Conservation (phyloP, 768 basidiomycete genomes). For the Lactarius quietus region DNA sequence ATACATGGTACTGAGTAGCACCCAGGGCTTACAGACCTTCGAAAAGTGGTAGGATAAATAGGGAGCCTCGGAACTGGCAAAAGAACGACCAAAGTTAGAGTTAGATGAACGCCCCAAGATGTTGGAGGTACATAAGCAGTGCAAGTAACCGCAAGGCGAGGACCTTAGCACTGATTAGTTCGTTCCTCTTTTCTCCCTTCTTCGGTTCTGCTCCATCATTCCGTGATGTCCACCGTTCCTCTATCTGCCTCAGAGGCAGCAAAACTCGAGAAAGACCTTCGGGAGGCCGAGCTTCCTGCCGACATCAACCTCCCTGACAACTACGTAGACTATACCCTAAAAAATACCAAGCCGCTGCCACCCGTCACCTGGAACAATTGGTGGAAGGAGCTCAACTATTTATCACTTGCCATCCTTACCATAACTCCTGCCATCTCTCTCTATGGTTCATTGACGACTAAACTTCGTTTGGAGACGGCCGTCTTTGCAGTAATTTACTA, state of each 20-base stretch:
- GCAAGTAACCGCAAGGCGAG: neutral
- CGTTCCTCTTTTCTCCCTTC: slow-evolving; percentile 8
- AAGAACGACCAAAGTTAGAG: neutral
- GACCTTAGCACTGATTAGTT: neutral
- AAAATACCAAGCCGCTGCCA: slow-evolving; percentile 46
- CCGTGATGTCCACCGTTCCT: slow-evolving; percentile 33
- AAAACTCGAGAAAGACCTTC: slow-evolving; percentile 26
- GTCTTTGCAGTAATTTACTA: slow-evolving; percentile 67
- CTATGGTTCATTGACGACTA: slow-evolving; percentile 64
- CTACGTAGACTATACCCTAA: slow-evolving; percentile 53
- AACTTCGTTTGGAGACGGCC: slow-evolving; percentile 68
- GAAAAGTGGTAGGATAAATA: neutral
- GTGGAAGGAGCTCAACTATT: slow-evolving; percentile 66
- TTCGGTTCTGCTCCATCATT: slow-evolving; percentile 23
- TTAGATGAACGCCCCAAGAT: neutral
- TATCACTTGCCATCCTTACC: slow-evolving; percentile 69
- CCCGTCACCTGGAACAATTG: slow-evolving; percentile 46
- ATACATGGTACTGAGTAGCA: neutral
- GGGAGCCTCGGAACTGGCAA: too few relatives aligned
- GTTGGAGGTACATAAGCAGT: slow-evolving; percentile 21
- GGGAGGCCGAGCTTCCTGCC: slow-evolving; percentile 30
- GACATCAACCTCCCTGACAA: slow-evolving; percentile 50
- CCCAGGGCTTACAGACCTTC: neutral
- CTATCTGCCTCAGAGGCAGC: slow-evolving; percentile 28
- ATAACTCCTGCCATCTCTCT: slow-evolving; percentile 71